These are phyloP conservation scores for Trichoderma aggressivum DNA, from an alignment of 2,329 filamentous ascomycete genomes.

Conservation along the genomic window DNA sequence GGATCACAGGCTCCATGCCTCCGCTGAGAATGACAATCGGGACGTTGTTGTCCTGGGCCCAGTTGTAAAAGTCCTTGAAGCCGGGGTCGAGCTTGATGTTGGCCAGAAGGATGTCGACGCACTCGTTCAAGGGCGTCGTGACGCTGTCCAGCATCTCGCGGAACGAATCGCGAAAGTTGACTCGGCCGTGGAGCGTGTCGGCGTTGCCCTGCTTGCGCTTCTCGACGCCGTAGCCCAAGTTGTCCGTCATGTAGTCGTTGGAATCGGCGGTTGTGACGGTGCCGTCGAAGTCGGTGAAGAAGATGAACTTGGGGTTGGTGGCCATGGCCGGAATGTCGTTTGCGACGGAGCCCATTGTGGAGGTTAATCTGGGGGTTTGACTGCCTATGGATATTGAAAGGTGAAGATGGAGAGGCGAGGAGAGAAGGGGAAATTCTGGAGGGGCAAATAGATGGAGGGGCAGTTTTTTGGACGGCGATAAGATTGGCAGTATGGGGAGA, in stretches of 20 bases:
- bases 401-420: background rate
- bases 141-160: constrained; percentile 89
- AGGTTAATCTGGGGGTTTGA: background rate
- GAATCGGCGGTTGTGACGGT: constrained; percentile 76
- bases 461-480: background rate
- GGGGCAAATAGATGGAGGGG: background rate
- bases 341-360: constrained; percentile 42
- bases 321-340: constrained; percentile 55
- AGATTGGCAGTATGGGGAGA: background rate
- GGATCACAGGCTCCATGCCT: constrained; percentile 91
- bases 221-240: constrained; percentile 75
- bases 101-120: constrained; percentile 70
- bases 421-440: background rate
- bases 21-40: constrained; percentile 89
- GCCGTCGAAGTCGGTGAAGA: constrained; percentile 98
- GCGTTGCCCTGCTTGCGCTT: constrained; percentile 70
- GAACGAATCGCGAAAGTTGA: constrained; percentile 82
- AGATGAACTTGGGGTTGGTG: constrained; percentile 82
- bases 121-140: constrained; percentile 74
- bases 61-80: constrained; percentile 85
- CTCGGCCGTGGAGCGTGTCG: constrained; percentile 68
- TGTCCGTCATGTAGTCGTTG: constrained; percentile 79
- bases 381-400: background rate
- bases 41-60: constrained; percentile 76
- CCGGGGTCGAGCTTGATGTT: constrained; percentile 87